Evolutionary conservation across 2,329 filamentous ascomycete species (phyloP), one percentile per base, ranked within the genome.

Genomic region (Colletotrichum endophyticum): DNA sequence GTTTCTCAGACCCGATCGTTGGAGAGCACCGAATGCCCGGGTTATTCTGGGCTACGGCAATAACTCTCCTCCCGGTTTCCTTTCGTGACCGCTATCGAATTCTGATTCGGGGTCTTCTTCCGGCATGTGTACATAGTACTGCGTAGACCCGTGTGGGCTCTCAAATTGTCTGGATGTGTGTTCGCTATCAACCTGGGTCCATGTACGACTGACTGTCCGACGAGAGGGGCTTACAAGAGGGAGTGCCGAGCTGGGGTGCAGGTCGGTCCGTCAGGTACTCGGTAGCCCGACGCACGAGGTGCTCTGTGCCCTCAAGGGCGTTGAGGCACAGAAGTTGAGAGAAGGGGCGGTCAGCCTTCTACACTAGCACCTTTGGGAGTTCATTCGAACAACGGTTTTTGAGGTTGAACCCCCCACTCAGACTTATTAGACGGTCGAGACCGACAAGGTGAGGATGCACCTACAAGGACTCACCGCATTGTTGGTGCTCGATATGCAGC

Each of bases 401-500:
- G 36, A 19, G 8, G 36, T 62, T 16, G 13, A 56, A 22, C 39
- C 30, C 57, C 44, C 72, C 72, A 64, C 66, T 59, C 72, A 44
- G 66, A 74, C 57, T 56, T 70, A 39, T 56, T 70, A 39, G 44
- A 57, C 19, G 30, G 39, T 64, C 66, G 67, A 66, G 72, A 36
- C 57, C 39, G 59, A 70, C 32, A 64, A 70, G 57, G 44, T 64
- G 56, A 70, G 44, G 30, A 64, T 39, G 71, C 49, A 28, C 49
- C 28, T 72, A 32, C 72, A 75, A 67, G 72, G 72, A 72, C 72
- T 75, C 72, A 75, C 72, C 72, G 72, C 72, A 75, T 72, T 62
- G 68, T 67, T 66, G 72, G 68, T 66, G 61, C 68, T 72, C 27
- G 34, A 32, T 56, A 9, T 32, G 6, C 27, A 67, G n/a, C 28